Percentiles rank a stretch among this genome's conserved stretches.
phyloP scores from a whole-genome alignment of 208 protist genomes.

The Leishmania tarentolae region DNA sequence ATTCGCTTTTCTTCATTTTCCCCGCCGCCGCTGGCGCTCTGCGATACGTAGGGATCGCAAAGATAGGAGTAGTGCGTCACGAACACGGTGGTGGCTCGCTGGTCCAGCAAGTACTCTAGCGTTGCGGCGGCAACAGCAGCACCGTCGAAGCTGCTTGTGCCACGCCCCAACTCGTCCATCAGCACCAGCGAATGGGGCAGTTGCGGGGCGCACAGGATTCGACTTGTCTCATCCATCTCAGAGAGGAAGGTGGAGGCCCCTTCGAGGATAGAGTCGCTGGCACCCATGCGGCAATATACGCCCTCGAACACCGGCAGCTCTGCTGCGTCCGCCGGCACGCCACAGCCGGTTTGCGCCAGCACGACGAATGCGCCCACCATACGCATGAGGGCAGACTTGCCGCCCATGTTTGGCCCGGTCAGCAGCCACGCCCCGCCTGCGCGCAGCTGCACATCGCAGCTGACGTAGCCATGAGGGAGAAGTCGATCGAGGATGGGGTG shows the following conservation, averaged over 20 bases:
- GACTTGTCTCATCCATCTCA: conserved; percentile 96
- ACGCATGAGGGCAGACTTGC: conserved; percentile 94
- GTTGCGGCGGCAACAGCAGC: conserved; percentile 92
- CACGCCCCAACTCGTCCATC: conserved; percentile 96
- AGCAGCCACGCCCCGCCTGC: conserved; percentile 77
- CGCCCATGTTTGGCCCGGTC: conserved; percentile 96
- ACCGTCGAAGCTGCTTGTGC: conserved; percentile 96
- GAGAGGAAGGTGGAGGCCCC: conserved; percentile 96
- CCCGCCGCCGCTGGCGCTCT: neutral
- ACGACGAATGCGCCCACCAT: conserved; percentile 93
- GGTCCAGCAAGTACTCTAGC: conserved; percentile 85
- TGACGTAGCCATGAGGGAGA: conserved; percentile 66
- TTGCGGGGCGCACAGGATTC: conserved; percentile 79
- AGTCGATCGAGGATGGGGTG: conserved; percentile 77
- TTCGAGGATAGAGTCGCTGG: conserved; percentile 91
- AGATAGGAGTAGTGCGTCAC: conserved; percentile 95
- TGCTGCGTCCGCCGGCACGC: conserved; percentile 90
- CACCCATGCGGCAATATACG: conserved; percentile 95
- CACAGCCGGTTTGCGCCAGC: conserved; percentile 95
- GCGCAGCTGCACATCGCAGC: conserved; percentile 53
- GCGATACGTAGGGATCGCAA: conserved; percentile 68
- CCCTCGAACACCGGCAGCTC: conserved; percentile 84
- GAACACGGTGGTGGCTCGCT: conserved; percentile 87
- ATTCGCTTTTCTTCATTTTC: neutral
- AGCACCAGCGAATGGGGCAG: conserved; percentile 92